These are phyloP conservation scores for Adansonia grandidieri DNA, from an alignment of 441 rosid species.

Conservation along the genomic window DNA sequence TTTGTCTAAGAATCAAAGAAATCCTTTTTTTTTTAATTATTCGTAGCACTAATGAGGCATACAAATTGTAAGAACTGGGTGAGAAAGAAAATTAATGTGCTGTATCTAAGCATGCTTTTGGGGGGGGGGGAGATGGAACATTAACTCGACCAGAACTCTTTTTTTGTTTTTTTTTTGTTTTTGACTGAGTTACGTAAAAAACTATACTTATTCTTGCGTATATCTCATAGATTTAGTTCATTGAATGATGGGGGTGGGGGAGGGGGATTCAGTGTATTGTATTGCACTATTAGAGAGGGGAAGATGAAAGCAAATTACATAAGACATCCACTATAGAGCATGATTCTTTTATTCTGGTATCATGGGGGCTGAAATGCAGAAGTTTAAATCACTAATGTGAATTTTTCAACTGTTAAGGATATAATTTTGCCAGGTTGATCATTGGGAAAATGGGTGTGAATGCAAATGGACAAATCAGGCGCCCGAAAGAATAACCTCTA, in stretches of 20 bases:
- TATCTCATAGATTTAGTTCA: conserved; percentile 20
- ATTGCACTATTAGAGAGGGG: no score
- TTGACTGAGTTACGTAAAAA: background rate
- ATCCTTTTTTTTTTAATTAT: background rate
- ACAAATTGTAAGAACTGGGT: conserved; percentile 12
- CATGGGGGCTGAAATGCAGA: background rate
- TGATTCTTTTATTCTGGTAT: conserved; percentile 5
- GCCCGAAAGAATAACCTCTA: background rate
- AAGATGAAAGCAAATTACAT: background rate
- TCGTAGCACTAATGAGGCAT: conserved; percentile 18
- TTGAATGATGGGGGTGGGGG: conserved; percentile 2
- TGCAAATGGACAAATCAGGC: background rate
- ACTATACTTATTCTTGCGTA: background rate
- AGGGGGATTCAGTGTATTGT: background rate
- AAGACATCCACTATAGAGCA: background rate
- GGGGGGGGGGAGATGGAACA: conserved; percentile 20
- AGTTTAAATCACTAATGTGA: background rate
- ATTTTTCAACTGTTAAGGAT: background rate
- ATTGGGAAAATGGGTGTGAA: background rate
- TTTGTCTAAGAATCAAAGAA: conserved; percentile 35
- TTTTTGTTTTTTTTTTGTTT: background rate
- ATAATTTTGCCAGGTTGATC: background rate
- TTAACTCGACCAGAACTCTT: background rate
- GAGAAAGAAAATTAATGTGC: conserved; percentile 29
- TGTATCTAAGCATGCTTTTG: conserved; percentile 19